Percentiles rank a stretch among this genome's conserved stretches.
phyloP scores from a whole-genome alignment of 2,329 filamentous ascomycete species.

The Cladophialophora chaetospira region DNA sequence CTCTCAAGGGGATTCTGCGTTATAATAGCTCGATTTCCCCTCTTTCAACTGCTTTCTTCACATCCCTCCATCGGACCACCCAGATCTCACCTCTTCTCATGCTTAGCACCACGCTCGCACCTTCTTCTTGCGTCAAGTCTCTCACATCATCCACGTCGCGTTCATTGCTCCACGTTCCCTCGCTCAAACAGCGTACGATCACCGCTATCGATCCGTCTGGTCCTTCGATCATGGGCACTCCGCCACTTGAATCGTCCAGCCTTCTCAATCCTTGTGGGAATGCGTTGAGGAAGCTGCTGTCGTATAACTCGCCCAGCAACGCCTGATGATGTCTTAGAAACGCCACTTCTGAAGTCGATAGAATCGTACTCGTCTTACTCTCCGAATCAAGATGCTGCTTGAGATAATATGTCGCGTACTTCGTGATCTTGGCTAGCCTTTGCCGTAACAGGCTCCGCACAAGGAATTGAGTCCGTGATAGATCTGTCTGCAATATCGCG shows the following conservation, averaged over 20 bases:
- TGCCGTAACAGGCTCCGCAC: constrained; percentile 79
- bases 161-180: constrained; percentile 31
- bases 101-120: constrained; percentile 37
- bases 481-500: constrained; percentile 93
- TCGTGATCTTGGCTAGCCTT: constrained; percentile 73
- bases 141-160: constrained; percentile 18
- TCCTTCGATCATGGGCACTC: constrained; percentile 86
- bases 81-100: constrained; percentile 64
- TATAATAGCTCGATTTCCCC: constrained; percentile 49
- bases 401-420: constrained; percentile 54
- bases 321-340: constrained; percentile 86
- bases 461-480: constrained; percentile 91
- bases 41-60: constrained; percentile 55
- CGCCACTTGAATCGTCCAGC: constrained; percentile 81
- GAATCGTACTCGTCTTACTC: constrained; percentile 33
- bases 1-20: background rate
- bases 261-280: constrained; percentile 80
- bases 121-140: constrained; percentile 26
- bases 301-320: constrained; percentile 81
- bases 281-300: constrained; percentile 76
- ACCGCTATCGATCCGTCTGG: constrained; percentile 83
- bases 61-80: constrained; percentile 73
- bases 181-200: constrained; percentile 66
- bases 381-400: constrained; percentile 35
- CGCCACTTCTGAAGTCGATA: constrained; percentile 75